A percentile compares a stretch with the other conserved stretches of the same genome.
These are phyloP conservation scores for Epichloe uncinata DNA, from an alignment of 2,329 filamentous ascomycete species.

Conservation along the genomic window DNA sequence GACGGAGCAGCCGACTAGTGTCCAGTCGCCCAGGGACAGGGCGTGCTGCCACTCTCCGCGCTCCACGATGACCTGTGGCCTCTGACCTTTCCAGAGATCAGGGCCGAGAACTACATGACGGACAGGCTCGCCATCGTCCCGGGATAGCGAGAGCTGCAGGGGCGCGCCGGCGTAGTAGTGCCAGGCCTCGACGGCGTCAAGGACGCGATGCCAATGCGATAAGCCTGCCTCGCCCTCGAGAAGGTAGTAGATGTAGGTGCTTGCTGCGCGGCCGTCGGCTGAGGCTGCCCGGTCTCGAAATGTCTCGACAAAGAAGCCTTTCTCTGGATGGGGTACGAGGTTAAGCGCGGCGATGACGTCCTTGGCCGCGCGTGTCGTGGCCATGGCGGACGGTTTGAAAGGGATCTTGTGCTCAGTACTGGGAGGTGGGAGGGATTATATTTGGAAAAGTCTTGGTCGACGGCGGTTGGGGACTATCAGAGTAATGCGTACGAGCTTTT, in stretches of 20 bases:
- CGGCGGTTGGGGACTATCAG: not conserved
- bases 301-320: slow-evolving; percentile 34
- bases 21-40: slow-evolving; percentile 32
- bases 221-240: slow-evolving; percentile 28
- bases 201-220: slow-evolving; percentile 37
- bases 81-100: slow-evolving; percentile 28
- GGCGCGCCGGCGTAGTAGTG: slow-evolving; percentile 41
- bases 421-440: not conserved
- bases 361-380: slow-evolving; percentile 17
- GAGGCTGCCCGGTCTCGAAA: slow-evolving; percentile 25
- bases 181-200: slow-evolving; percentile 36
- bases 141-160: slow-evolving; percentile 29
- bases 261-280: slow-evolving; percentile 24
- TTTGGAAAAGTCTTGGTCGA: not conserved
- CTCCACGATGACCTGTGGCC: slow-evolving; percentile 29
- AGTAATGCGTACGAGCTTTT: too few relatives aligned
- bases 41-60: slow-evolving; percentile 33
- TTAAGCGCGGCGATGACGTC: slow-evolving; percentile 30
- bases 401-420: not conserved
- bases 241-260: slow-evolving; percentile 40
- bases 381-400: not conserved
- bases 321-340: slow-evolving; percentile 31
- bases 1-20: slow-evolving; percentile 28
- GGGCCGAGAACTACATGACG: slow-evolving; percentile 25
- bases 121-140: slow-evolving; percentile 26